Evolutionary conservation across 305 asterid species (phyloP).

Genomic region (Fraxinus paxiana): DNA sequence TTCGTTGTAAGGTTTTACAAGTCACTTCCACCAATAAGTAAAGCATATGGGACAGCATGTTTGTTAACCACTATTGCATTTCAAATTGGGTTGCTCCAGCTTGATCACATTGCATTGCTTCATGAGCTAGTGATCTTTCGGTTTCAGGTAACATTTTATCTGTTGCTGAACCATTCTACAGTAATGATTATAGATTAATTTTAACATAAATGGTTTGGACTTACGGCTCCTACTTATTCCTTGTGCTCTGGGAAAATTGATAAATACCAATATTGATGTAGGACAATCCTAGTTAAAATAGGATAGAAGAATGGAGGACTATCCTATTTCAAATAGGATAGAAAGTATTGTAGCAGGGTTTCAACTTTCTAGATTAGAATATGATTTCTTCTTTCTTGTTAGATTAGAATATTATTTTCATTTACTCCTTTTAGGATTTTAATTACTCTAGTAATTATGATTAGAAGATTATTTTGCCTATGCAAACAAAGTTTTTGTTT

Average conservation of each 20-base stretch:
- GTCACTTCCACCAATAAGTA: conserved; percentile 92
- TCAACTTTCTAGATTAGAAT: not conserved
- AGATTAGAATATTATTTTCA: not conserved
- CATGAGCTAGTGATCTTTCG: conserved; percentile 41
- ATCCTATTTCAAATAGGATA: not conserved
- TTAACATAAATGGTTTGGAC: not conserved
- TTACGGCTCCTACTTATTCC: not conserved
- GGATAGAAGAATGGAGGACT: not conserved
- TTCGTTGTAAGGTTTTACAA: conserved; percentile 58
- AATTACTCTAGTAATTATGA: not conserved
- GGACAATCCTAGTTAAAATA: not conserved
- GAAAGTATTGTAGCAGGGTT: not conserved
- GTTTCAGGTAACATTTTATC: conserved; percentile 56
- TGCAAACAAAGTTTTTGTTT: not conserved
- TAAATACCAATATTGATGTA: not conserved
- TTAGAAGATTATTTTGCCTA: too few species aligned
- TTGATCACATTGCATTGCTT: conserved; percentile 43
- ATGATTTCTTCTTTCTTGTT: not conserved
- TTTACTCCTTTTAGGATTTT: not conserved
- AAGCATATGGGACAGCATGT: conserved; percentile 87
- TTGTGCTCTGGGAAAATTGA: not conserved
- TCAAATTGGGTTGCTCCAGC: conserved; percentile 58
- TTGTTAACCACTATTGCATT: conserved; percentile 50
- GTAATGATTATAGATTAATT: not conserved
- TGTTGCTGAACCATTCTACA: conserved; percentile 5